A percentile compares a stretch with the other conserved stretches of the same genome.
Evolutionary conservation across 495 filamentous ascomycete genomes (phyloP).

Genomic region (Copromyces sp.): DNA sequence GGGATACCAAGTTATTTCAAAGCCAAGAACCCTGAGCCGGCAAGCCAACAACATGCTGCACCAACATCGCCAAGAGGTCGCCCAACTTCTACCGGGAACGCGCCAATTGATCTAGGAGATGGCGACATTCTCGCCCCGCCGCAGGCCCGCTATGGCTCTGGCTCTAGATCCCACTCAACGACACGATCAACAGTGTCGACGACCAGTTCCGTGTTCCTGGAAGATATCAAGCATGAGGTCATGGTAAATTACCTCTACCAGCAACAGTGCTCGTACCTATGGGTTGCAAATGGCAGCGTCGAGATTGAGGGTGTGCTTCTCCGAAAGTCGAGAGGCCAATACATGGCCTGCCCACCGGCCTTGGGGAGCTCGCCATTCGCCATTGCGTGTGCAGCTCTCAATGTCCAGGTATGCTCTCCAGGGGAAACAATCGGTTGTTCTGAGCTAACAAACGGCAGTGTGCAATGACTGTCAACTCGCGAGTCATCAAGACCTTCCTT

Average conservation of each 20-base stretch:
- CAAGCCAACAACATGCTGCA: slow-evolving; percentile 3
- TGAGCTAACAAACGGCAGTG: slow-evolving; percentile 32
- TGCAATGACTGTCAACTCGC: slow-evolving; percentile 71
- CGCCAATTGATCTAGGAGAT: slow-evolving; percentile 7
- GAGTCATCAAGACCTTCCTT: slow-evolving; percentile 65
- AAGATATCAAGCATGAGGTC: slow-evolving; percentile 73
- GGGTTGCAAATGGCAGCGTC: slow-evolving; percentile 56
- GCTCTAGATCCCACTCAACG: not conserved
- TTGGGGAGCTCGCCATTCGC: slow-evolving; percentile 49
- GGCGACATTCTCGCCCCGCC: slow-evolving; percentile 29
- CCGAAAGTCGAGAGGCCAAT: slow-evolving; percentile 53
- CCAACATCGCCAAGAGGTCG: not conserved
- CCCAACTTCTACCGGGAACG: not conserved
- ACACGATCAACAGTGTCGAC: slow-evolving; percentile 31
- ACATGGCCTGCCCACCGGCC: slow-evolving; percentile 58
- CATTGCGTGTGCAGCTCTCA: slow-evolving; percentile 52
- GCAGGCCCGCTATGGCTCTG: not conserved
- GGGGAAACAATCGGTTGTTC: not conserved
- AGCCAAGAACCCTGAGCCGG: slow-evolving; percentile 33
- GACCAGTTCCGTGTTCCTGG: slow-evolving; percentile 48
- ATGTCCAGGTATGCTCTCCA: slow-evolving; percentile 46
- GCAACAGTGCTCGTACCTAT: slow-evolving; percentile 59
- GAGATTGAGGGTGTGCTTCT: slow-evolving; percentile 62
- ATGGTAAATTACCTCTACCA: slow-evolving; percentile 79
- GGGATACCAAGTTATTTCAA: slow-evolving; percentile 54